Evolutionary conservation across 2,329 filamentous ascomycete genomes (phyloP), one percentile per base, ranked within the genome.

Genomic region (Diaporthe citri): DNA sequence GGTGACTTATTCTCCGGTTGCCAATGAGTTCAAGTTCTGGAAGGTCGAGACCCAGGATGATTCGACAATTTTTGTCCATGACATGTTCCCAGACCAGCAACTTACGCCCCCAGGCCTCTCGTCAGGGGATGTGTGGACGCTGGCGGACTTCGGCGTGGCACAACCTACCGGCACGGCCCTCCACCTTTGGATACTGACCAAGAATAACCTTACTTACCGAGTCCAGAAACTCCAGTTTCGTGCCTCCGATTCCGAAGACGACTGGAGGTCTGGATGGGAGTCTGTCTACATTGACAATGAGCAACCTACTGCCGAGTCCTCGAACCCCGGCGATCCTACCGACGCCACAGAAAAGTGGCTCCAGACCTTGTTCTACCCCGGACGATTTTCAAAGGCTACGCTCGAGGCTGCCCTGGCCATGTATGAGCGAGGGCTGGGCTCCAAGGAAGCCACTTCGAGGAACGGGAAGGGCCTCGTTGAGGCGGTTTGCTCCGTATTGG

Each of bases 1-100:
- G 71, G 91, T 95, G 51, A 96, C 95, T 12, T 98, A 95, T 83
- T 98, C 96, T 15, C 96, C 97, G 0, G 91, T 97, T 77, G 90
- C 92, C 55, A 94, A 97, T 48, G 93, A 96, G 81, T 98, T 99
- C 88, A 98, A 98, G 83, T 96, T 99, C 81, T 99, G 96, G 95
- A 88, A 86, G 77, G 84, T 91, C n/a, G 90, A 90, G 71, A 90
- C 93, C 25, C 90, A 92, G 78, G 90, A 92, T 71, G 89, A 89
- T 78, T 88, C 93, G 79, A 87, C 86, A 3, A 82, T 95, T 28
- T 88, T 92, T 12, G 87, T 97, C 20, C 89, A 91, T 77, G 95
- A 97, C 79, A 85, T 95, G 31, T 95, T 94, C 78, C 90, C 93
- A 0, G 87, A 89, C 15, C 81, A 86, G 10, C 86, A 88, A 17